Evolutionary conservation across 2,329 filamentous ascomycete species (phyloP).

Genomic region (Dothideomycetidae sp.): DNA sequence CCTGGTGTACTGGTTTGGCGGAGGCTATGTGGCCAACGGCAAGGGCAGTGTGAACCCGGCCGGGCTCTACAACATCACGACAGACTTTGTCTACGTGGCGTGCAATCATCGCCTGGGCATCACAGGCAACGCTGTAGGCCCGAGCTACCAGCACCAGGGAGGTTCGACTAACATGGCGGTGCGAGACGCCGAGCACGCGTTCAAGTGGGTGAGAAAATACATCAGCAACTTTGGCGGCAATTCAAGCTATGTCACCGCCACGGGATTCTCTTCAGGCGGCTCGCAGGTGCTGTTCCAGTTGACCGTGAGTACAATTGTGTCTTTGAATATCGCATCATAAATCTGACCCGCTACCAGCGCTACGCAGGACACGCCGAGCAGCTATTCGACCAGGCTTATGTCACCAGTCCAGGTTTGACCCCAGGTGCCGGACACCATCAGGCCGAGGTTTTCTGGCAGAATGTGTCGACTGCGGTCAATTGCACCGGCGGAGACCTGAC

Average conservation of each 20-base stretch:
- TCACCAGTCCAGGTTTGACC: slow-evolving; percentile 18
- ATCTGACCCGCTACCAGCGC: slow-evolving; percentile 4
- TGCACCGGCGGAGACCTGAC: slow-evolving; percentile 19
- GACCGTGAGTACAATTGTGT: not conserved
- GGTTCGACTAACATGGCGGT: slow-evolving; percentile 7
- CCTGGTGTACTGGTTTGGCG: not conserved
- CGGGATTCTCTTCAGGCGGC: slow-evolving; percentile 7
- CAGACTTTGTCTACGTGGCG: slow-evolving; percentile 7
- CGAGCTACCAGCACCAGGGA: slow-evolving; percentile 19
- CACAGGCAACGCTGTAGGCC: slow-evolving; percentile 5
- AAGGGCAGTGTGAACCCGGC: slow-evolving; percentile 24
- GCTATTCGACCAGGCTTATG: slow-evolving; percentile 1
- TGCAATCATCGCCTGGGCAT: slow-evolving; percentile 9
- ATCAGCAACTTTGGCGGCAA: slow-evolving; percentile 10
- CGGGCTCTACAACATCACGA: slow-evolving; percentile 21
- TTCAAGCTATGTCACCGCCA: slow-evolving; percentile 6
- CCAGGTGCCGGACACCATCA: slow-evolving; percentile 26
- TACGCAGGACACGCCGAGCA: not conserved
- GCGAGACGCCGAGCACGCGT: slow-evolving; percentile 7
- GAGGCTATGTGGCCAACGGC: slow-evolving; percentile 18
- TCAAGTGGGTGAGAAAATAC: slow-evolving; percentile 10
- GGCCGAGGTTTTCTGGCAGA: slow-evolving; percentile 22
- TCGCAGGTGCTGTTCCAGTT: slow-evolving; percentile 1
- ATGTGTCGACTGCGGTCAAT: slow-evolving; percentile 21
- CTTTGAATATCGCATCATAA: no score